These are phyloP conservation scores for Solanum aculeatissimum DNA, from an alignment of 305 asterid species.

Conservation along the genomic window DNA sequence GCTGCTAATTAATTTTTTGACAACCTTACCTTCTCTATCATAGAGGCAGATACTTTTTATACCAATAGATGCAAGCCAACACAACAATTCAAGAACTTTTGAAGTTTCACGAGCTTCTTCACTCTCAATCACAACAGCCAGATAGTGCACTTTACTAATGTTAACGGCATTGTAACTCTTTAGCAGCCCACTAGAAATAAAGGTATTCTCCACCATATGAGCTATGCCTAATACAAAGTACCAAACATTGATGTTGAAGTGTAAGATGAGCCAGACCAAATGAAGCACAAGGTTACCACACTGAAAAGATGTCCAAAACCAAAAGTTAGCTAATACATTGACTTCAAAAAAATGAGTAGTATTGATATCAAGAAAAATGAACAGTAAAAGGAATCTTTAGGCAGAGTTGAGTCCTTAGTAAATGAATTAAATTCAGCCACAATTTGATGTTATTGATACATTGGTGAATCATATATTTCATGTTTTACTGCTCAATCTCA, in stretches of 20 bases:
- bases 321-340: background rate
- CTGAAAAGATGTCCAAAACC: constrained; percentile 18
- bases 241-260: constrained; percentile 58
- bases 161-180: constrained; percentile 45
- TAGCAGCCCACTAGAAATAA: constrained; percentile 48
- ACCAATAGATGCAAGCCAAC: constrained; percentile 67
- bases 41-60: constrained; percentile 64
- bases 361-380: background rate
- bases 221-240: constrained; percentile 35
- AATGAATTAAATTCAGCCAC: background rate
- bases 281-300: constrained; percentile 38
- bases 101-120: constrained; percentile 65
- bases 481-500: background rate
- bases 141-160: constrained; percentile 55
- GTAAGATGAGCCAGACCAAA: constrained; percentile 55
- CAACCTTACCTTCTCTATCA: constrained; percentile 64
- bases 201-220: constrained; percentile 52
- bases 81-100: constrained; percentile 60
- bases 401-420: background rate
- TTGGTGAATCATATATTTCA: background rate
- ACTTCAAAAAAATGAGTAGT: background rate
- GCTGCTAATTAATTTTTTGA: background rate
- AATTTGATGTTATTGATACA: background rate
- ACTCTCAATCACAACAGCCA: constrained; percentile 88
- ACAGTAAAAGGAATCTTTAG: background rate